phyloP scores from a whole-genome alignment of 2,329 filamentous ascomycete species.

The Fusarium longipes region DNA sequence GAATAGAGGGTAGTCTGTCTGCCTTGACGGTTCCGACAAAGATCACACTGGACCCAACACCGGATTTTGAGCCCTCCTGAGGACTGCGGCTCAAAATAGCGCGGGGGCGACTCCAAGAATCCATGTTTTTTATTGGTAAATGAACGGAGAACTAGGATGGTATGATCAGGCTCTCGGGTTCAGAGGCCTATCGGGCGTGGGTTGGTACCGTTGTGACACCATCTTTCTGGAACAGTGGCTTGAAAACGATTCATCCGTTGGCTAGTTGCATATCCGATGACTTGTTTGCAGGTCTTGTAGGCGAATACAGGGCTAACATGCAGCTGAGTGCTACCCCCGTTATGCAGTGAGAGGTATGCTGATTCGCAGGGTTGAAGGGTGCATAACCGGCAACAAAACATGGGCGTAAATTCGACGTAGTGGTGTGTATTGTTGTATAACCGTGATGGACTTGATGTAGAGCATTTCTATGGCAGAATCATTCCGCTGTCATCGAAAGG shows the following conservation, averaged over 20 bases:
- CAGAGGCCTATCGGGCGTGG: neutral
- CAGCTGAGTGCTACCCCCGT: conserved; percentile 2
- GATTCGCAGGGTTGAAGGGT: neutral
- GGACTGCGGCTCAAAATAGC: conserved; percentile 8
- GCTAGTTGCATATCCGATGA: neutral
- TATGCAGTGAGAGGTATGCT: neutral
- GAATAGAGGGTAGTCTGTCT: neutral
- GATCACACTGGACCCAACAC: neutral
- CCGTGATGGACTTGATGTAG: no score
- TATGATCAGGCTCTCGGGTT: neutral
- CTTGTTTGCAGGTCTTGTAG: neutral
- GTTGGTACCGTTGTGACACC: neutral
- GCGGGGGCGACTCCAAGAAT: neutral
- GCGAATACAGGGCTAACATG: neutral
- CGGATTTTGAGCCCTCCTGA: conserved; percentile 7
- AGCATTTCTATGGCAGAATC: no score
- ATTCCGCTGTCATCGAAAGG: no score
- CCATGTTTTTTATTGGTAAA: neutral
- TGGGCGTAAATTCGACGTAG: neutral
- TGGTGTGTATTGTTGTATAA: no score
- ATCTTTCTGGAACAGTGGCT: neutral
- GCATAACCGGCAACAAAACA: neutral
- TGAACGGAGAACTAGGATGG: neutral
- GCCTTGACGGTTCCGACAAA: neutral
- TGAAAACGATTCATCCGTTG: neutral